phyloP scores from a whole-genome alignment of 2,329 filamentous ascomycete genomes.

The Alternaria viburni region DNA sequence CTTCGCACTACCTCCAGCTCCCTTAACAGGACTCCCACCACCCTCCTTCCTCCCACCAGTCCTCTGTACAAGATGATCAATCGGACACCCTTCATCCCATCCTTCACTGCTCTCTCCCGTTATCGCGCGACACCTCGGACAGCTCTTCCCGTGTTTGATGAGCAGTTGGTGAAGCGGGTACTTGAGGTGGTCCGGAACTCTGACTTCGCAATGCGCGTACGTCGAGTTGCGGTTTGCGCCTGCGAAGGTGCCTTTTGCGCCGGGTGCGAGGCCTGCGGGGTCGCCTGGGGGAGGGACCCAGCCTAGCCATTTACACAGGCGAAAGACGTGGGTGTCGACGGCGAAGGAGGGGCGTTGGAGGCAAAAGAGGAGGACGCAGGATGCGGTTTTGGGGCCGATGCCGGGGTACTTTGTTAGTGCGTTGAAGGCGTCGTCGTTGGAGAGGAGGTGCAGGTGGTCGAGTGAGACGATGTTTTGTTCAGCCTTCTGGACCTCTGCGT shows the following conservation, averaged over 20 bases:
- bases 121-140: constrained; percentile 65
- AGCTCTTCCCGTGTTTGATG: constrained; percentile 67
- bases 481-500: constrained; percentile 63
- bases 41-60: constrained; percentile 60
- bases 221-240: constrained; percentile 59
- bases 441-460: constrained; percentile 64
- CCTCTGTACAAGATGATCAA: constrained; percentile 67
- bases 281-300: constrained; percentile 62
- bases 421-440: constrained; percentile 63
- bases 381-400: constrained; percentile 70
- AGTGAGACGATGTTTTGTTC: constrained; percentile 68
- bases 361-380: constrained; percentile 69
- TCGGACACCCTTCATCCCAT: constrained; percentile 69
- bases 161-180: constrained; percentile 68
- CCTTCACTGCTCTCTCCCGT: constrained; percentile 66
- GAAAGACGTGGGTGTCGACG: constrained; percentile 71
- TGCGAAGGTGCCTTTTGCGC: constrained; percentile 50
- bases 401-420: constrained; percentile 66
- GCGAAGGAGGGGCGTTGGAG: constrained; percentile 68
- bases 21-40: constrained; percentile 21
- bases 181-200: constrained; percentile 67
- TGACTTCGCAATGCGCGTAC: constrained; percentile 66
- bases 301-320: constrained; percentile 65
- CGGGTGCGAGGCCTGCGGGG: constrained; percentile 36
- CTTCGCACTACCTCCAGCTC: constrained; percentile 11